Evolutionary conservation across 306 rosid genomes (phyloP).

Genomic region (Rosa persica): DNA sequence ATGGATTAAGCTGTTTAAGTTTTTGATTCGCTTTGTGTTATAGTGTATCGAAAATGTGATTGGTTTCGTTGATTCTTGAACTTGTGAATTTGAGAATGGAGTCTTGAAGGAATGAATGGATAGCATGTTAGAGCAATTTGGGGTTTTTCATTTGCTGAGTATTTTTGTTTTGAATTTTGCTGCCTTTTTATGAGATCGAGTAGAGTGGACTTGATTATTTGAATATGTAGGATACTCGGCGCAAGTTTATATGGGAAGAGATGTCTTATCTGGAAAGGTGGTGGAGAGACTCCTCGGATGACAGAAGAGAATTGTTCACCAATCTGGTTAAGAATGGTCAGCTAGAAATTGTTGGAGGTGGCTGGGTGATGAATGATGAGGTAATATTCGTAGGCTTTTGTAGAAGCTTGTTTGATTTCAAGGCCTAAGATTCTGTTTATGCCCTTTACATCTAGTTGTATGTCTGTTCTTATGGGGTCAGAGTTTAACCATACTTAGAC

Average conservation of each 20-base stretch:
- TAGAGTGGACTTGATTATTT: conserved; percentile 13
- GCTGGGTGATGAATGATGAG: conserved; percentile 99
- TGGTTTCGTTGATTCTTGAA: not conserved
- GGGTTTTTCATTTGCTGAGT: too few species aligned
- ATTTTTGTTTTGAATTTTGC: not conserved
- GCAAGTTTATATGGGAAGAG: conserved; percentile 99
- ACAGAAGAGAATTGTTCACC: conserved; percentile 58
- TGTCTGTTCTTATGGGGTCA: not conserved
- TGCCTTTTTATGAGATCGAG: not conserved
- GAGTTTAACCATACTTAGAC: not conserved
- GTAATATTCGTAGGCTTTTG: conserved; percentile 41
- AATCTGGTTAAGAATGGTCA: conserved; percentile 80
- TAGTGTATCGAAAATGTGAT: not conserved
- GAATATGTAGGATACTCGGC: conserved; percentile 65
- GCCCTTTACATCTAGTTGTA: not conserved
- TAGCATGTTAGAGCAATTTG: not conserved
- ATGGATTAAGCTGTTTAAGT: not conserved
- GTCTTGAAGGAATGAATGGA: not conserved
- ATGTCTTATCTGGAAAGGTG: conserved; percentile 98
- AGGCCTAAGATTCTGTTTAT: not conserved
- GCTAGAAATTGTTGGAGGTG: conserved; percentile 98
- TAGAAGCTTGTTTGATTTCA: not conserved
- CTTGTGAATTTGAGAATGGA: not conserved
- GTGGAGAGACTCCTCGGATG: conserved; percentile 90
- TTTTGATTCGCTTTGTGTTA: not conserved